Evolutionary conservation across 1,284 basidiomycete species (phyloP).

Genomic region (Cutaneotrichosporon arboriforme): DNA sequence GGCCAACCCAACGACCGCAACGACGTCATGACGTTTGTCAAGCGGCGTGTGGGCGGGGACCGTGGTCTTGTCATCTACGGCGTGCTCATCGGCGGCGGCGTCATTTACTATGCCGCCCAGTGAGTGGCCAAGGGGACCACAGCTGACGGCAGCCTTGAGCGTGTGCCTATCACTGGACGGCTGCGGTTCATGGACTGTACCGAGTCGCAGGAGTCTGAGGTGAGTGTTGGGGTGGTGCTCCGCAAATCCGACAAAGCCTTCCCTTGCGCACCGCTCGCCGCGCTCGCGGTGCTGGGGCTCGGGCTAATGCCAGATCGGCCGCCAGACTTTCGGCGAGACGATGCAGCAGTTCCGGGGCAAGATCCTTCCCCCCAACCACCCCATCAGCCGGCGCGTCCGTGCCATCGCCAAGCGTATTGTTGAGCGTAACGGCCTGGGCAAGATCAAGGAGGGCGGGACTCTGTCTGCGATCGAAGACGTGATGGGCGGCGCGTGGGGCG

Average conservation of each 20-base stretch:
- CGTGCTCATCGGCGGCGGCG: conserved; percentile 47
- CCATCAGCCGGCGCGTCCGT: conserved; percentile 61
- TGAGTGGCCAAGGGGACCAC: conserved; percentile 43
- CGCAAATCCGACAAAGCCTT: no score
- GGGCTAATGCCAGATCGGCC: conserved; percentile 11
- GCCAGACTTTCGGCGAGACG: conserved; percentile 10
- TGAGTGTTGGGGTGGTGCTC: conserved; percentile 17
- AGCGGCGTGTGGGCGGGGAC: conserved; percentile 40
- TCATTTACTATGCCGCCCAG: conserved; percentile 59
- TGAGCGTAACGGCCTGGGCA: conserved; percentile 64
- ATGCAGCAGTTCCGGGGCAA: conserved; percentile 14
- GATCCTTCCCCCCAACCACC: conserved; percentile 65
- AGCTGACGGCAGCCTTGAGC: conserved; percentile 58
- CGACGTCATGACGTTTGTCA: conserved; percentile 26
- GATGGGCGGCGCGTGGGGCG: conserved; percentile 10
- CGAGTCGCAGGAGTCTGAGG: conserved; percentile 56
- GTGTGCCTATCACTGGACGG: conserved; percentile 73
- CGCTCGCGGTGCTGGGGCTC: no score
- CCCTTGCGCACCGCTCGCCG: no score
- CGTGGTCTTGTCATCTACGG: conserved; percentile 38
- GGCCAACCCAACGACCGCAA: conserved; percentile 10
- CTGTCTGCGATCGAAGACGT: conserved; percentile 35
- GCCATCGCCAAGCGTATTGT: conserved; percentile 69
- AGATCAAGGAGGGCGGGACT: conserved; percentile 49
- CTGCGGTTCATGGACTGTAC: conserved; percentile 77